phyloP scores from a whole-genome alignment of 2,329 filamentous ascomycete genomes.

The Bipolaris zeicola region DNA sequence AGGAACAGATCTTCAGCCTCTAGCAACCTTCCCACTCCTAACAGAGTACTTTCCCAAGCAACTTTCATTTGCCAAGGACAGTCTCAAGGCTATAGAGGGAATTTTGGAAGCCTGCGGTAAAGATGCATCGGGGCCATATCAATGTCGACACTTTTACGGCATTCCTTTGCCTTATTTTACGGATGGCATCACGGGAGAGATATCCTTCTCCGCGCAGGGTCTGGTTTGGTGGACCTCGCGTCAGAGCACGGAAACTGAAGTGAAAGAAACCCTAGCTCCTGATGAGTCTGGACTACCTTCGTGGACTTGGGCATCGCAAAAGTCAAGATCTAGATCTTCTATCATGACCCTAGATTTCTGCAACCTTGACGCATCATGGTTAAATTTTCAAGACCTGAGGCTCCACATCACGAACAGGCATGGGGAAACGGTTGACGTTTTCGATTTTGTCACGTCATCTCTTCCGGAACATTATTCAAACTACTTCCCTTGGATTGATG shows the following conservation, averaged over 20 bases:
- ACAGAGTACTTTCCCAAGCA: background rate
- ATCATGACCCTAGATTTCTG: background rate
- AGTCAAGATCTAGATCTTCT: background rate
- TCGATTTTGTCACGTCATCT: background rate
- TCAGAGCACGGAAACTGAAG: background rate
- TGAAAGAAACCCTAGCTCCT: no score
- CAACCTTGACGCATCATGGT: no score
- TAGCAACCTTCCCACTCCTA: no score
- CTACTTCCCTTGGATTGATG: background rate
- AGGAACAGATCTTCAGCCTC: no score
- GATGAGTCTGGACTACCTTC: background rate
- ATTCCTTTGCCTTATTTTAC: background rate
- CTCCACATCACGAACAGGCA: background rate
- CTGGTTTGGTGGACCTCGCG: background rate
- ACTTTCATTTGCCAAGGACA: constrained; percentile 2
- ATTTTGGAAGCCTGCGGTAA: constrained; percentile 1
- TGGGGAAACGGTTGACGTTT: background rate
- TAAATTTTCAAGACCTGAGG: background rate
- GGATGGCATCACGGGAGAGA: no score
- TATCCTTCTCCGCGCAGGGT: no score
- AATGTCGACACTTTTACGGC: constrained; percentile 4
- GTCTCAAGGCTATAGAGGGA: constrained; percentile 2
- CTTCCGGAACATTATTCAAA: background rate
- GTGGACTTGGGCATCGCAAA: background rate
- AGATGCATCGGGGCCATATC: no score